Evolutionary conservation across 2,329 filamentous ascomycete species (phyloP).

Genomic region (Nectriaceae sp.): DNA sequence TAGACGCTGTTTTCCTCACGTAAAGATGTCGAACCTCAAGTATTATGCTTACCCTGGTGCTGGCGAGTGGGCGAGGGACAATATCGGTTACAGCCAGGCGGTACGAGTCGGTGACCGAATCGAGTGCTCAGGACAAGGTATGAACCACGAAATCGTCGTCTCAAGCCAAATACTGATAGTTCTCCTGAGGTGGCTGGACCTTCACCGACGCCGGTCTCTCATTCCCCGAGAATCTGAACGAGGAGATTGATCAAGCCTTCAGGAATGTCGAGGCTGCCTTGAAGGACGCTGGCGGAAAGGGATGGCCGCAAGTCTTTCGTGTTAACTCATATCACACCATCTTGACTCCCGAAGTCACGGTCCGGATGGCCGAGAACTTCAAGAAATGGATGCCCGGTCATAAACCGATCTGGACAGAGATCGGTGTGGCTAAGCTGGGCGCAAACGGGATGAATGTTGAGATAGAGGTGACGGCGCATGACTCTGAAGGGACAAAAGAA

Average conservation of each 20-base stretch:
- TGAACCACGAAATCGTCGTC: background rate
- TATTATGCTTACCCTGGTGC: conserved; percentile 31
- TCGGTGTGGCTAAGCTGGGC: conserved; percentile 51
- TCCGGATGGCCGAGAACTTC: conserved; percentile 45
- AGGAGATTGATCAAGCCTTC: conserved; percentile 53
- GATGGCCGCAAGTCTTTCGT: conserved; percentile 53
- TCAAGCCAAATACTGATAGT: background rate
- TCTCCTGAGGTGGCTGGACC: conserved; percentile 32
- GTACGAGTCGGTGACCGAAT: conserved; percentile 51
- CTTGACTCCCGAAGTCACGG: conserved; percentile 39
- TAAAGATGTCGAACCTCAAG: conserved; percentile 32
- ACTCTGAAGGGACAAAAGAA: conserved; percentile 19
- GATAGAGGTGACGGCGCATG: conserved; percentile 52
- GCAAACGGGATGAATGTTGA: conserved; percentile 53
- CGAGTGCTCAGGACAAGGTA: conserved; percentile 49
- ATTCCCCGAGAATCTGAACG: conserved; percentile 38
- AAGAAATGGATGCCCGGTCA: conserved; percentile 52
- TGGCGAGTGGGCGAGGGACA: conserved; percentile 32
- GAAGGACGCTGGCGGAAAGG: conserved; percentile 52
- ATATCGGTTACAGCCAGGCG: conserved; percentile 46
- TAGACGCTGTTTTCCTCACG: too few species aligned
- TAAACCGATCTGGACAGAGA: conserved; percentile 51
- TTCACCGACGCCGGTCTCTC: conserved; percentile 22
- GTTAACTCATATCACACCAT: conserved; percentile 46
- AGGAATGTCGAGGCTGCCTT: conserved; percentile 53